These are phyloP conservation scores for Serendipita indica DNA, from an alignment of 768 basidiomycete genomes.

Conservation along the genomic window DNA sequence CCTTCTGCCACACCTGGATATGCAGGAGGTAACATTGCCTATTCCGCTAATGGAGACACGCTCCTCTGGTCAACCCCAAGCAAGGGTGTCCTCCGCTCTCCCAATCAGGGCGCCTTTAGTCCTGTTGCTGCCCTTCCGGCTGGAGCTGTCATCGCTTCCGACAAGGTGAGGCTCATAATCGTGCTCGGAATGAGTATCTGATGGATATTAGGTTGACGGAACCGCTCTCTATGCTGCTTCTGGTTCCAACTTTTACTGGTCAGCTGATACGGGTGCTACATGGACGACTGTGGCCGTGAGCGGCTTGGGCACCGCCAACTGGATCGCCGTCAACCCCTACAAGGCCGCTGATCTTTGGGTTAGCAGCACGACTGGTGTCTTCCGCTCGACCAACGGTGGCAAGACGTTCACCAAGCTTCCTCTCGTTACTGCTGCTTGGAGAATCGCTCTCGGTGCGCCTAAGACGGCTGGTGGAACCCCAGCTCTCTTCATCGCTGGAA, in stretches of 20 bases:
- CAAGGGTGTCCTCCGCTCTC: slow-evolving; percentile 36
- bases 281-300: slow-evolving; percentile 21
- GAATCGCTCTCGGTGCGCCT: slow-evolving; percentile 42
- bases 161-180: slow-evolving; percentile 28
- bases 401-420: slow-evolving; percentile 33
- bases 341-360: slow-evolving; percentile 51
- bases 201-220: slow-evolving; percentile 23
- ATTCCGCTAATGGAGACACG: slow-evolving; percentile 40
- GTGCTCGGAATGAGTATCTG: neutral
- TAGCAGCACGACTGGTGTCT: slow-evolving; percentile 38
- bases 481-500: slow-evolving; percentile 40
- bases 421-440: slow-evolving; percentile 39
- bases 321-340: slow-evolving; percentile 39
- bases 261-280: slow-evolving; percentile 39
- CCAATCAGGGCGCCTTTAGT: slow-evolving; percentile 34
- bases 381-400: slow-evolving; percentile 42
- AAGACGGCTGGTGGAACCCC: slow-evolving; percentile 33
- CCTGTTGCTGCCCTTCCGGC: slow-evolving; percentile 39
- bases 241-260: slow-evolving; percentile 42
- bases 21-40: slow-evolving; percentile 22
- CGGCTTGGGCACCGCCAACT: slow-evolving; percentile 33
- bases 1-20: slow-evolving; percentile 19
- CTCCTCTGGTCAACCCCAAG: slow-evolving; percentile 36
- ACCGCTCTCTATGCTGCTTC: slow-evolving; percentile 46
- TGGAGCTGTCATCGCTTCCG: slow-evolving; percentile 42